Evolutionary conservation across 768 basidiomycete genomes (phyloP).

Genomic region (Saitozyma sp.): DNA sequence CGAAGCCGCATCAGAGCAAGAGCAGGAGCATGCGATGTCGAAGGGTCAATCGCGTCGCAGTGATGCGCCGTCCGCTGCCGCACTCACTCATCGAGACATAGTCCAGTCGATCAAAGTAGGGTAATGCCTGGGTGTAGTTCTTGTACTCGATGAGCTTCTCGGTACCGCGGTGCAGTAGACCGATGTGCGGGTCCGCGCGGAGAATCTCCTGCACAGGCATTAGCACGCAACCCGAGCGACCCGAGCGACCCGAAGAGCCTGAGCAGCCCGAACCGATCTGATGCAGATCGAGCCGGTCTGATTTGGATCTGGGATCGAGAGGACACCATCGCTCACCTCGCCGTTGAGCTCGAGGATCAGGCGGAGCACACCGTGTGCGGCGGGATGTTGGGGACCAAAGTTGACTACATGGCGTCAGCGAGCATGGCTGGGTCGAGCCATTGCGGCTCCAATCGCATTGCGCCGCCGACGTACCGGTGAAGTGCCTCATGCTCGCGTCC

Average conservation of each 20-base stretch:
- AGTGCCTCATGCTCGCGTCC: constrained; percentile 85
- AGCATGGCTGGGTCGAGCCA: neutral
- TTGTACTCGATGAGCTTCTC: constrained; percentile 99
- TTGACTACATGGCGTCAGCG: constrained; percentile 63
- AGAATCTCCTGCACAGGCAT: constrained; percentile 46
- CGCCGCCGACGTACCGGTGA: constrained; percentile 66
- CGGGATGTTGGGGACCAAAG: constrained; percentile 98
- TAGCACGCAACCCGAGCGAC: neutral
- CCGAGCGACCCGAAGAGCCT: neutral
- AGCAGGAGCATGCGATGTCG: too few relatives aligned
- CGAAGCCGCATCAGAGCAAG: too few relatives aligned
- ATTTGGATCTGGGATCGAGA: neutral
- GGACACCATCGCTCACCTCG: constrained; percentile 58
- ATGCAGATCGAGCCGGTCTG: constrained; percentile 9
- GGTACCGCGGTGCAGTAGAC: constrained; percentile 92
- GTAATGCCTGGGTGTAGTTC: constrained; percentile 93
- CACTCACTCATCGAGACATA: constrained; percentile 98
- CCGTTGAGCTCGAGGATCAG: constrained; percentile 97
- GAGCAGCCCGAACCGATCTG: constrained; percentile 50
- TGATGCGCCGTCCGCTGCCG: too few relatives aligned
- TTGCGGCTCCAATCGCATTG: neutral
- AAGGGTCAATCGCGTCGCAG: too few relatives aligned
- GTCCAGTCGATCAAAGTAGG: constrained; percentile 98
- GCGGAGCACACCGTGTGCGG: constrained; percentile 96
- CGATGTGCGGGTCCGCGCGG: constrained; percentile 67